Percentiles rank a stretch among this genome's conserved stretches.
These are phyloP conservation scores for Tricholoma saponaceum DNA, from an alignment of 768 basidiomycete genomes.

Conservation along the genomic window DNA sequence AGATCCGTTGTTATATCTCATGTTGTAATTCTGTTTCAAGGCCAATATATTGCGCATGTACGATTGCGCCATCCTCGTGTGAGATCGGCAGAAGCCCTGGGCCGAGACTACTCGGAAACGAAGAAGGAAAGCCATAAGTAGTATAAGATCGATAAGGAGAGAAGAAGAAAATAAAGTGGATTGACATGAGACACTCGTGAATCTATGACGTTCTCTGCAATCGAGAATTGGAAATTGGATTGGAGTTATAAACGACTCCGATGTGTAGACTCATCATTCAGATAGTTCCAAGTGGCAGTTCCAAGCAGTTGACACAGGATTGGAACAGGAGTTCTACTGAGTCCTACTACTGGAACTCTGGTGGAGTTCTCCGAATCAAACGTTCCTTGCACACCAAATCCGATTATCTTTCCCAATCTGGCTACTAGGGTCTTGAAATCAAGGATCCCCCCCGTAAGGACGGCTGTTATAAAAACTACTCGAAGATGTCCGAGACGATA, in stretches of 20 bases:
- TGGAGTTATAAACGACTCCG: not conserved
- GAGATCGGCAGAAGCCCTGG: not conserved
- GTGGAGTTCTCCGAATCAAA: conserved; percentile 16
- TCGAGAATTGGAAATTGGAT: not conserved
- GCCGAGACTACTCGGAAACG: not conserved
- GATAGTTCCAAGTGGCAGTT: not conserved
- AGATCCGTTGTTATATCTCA: not conserved
- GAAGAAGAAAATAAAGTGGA: not conserved
- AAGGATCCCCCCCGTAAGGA: not conserved
- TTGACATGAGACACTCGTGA: not conserved
- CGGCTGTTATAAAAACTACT: conserved; percentile 8
- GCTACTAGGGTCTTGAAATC: conserved; percentile 22
- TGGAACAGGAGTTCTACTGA: no score
- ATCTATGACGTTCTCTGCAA: not conserved
- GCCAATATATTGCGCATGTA: not conserved
- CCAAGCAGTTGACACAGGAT: no score
- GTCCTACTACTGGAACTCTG: not conserved
- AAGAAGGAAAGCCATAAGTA: not conserved
- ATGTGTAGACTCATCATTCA: not conserved
- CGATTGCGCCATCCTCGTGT: not conserved
- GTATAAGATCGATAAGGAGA: not conserved
- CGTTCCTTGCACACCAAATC: conserved; percentile 24
- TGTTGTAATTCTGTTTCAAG: not conserved
- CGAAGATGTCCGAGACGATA: conserved; percentile 19
- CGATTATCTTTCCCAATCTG: conserved; percentile 33